Evolutionary conservation across 345 rosid genomes (phyloP), one percentile per base, ranked within the genome.

Genomic region (Eucalyptus sideroxylon): DNA sequence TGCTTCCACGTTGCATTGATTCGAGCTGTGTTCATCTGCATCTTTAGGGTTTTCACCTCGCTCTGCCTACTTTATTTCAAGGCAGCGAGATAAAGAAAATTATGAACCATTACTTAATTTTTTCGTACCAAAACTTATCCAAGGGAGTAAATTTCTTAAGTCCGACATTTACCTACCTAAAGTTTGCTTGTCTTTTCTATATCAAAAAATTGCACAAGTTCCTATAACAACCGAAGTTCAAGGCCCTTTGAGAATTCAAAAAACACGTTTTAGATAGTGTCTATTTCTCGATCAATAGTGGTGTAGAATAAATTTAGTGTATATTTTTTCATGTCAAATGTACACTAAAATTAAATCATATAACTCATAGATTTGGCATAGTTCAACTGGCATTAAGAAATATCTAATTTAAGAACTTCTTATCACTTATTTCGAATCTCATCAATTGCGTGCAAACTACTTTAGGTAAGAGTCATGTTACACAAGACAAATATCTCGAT

Each of bases 391-490:
- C 5, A 21, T 37, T 6, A 40, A 40, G 5, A 42, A 21, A 77
- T 2, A 17, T 69, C 0, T 11, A 0, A 23, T 69, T 34, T 19
- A 34, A 37, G 0, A 77, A 23, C 16, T 3, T 11, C 0, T 21
- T 0, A 24, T 40, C 16, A 40, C 3, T 26, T 0, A 21, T 40
- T 40, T 77, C 2, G 2, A 40, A 77, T 37, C 11, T 34, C 24
- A 17, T 21, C 12, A 19, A 77, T 21, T 6, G 9, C 4, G 8
- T 40, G 83, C 30, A 21, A 23, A 37, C 45, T 72, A 23, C 14
- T 31, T 17, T 34, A 31, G 1, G 3, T 69, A 1, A 31, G 42
- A 19, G 3, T 9, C 42, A 9, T 4, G 0, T 31, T 31, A 67
- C 21, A 67, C 6, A 16, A 37, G 1, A 0, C 1, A 31, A 69